These are phyloP conservation scores for Penicillium crystallinum DNA, from an alignment of 495 filamentous ascomycete genomes.

Conservation along the genomic window DNA sequence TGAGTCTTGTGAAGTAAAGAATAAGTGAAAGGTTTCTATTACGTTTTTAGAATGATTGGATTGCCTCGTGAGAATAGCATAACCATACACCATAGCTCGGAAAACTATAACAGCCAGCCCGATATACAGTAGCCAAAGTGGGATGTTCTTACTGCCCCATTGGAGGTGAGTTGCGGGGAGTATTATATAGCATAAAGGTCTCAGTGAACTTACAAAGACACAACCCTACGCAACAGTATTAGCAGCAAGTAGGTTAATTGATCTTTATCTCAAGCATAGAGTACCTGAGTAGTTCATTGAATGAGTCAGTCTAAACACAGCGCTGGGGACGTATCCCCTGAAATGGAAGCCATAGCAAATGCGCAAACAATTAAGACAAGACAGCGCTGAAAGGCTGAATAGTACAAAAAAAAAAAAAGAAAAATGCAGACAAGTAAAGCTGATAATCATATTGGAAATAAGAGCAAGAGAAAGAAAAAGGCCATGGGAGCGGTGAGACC, in stretches of 20 bases:
- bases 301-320: slow-evolving; percentile 1
- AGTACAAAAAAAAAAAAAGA: background rate
- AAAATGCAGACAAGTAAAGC: background rate
- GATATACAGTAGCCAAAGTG: background rate
- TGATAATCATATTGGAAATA: background rate
- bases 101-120: background rate
- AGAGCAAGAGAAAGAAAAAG: background rate
- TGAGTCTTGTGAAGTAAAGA: too few relatives aligned
- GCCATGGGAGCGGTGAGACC: background rate
- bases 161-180: background rate
- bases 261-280: background rate
- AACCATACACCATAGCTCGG: background rate
- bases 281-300: background rate
- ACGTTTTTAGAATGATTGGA: too few relatives aligned
- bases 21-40: too few relatives aligned
- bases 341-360: slow-evolving; percentile 1
- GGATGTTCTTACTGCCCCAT: background rate
- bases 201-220: background rate
- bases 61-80: too few relatives aligned
- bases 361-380: background rate
- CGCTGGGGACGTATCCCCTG: background rate
- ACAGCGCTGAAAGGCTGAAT: background rate
- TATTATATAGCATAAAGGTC: background rate
- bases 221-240: background rate
- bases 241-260: background rate